Evolutionary conservation across 352 stramenopile species (phyloP).

Genomic region (Albugo candida): DNA sequence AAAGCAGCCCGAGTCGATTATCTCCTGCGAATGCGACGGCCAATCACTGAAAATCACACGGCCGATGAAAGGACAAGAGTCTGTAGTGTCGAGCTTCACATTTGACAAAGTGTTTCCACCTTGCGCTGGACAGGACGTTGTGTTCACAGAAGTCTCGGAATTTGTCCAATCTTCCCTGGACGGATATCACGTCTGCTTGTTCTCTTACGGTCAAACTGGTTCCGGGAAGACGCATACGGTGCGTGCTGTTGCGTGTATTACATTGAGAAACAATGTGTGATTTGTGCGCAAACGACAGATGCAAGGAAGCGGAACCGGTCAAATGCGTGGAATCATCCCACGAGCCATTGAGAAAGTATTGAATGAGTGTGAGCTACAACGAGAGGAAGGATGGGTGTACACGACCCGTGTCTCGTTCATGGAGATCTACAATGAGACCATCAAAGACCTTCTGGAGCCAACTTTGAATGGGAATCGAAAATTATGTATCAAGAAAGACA

Average conservation of each 20-base stretch:
- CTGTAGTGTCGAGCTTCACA: slow-evolving; percentile 65
- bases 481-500: slow-evolving; percentile 58
- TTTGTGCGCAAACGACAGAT: slow-evolving; percentile 65
- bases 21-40: slow-evolving; percentile 45
- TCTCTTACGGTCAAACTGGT: slow-evolving; percentile 90
- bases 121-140: slow-evolving; percentile 80
- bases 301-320: slow-evolving; percentile 89
- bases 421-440: slow-evolving; percentile 99
- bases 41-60: slow-evolving; percentile 41
- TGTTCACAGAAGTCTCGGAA: slow-evolving; percentile 94
- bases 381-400: slow-evolving; percentile 87
- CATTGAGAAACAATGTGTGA: background rate
- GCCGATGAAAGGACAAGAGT: slow-evolving; percentile 23
- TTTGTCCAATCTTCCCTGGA: slow-evolving; percentile 96
- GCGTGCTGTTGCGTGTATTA: slow-evolving; percentile 11
- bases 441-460: slow-evolving; percentile 93
- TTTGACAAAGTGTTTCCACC: slow-evolving; percentile 97
- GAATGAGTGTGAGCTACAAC: slow-evolving; percentile 24
- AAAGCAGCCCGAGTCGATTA: slow-evolving; percentile 24
- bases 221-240: slow-evolving; percentile 89
- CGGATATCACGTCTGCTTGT: slow-evolving; percentile 92
- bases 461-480: slow-evolving; percentile 64
- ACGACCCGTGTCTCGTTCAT: slow-evolving; percentile 92
- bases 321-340: slow-evolving; percentile 95
- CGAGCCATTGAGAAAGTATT: slow-evolving; percentile 93